Evolutionary conservation across 2,329 filamentous ascomycete genomes (phyloP), one percentile per base, ranked within the genome.

Genomic region (Madurella fahalii): DNA sequence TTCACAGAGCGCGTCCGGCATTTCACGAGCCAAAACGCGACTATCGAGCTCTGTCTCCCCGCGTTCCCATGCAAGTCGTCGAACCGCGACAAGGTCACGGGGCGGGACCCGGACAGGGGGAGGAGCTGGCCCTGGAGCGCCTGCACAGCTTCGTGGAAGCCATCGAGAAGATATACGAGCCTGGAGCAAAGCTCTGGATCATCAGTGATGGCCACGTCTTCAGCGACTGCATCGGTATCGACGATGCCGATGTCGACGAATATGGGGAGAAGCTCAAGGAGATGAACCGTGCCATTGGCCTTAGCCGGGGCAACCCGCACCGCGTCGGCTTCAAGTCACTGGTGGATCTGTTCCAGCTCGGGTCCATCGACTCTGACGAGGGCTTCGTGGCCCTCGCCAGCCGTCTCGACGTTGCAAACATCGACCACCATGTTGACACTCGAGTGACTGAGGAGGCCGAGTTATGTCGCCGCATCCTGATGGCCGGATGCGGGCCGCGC

Each of bases 201-300:
- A 57, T 60, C 54, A 60, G 58, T 44, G 58, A 60, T 31, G 58
- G 58, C 25, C 58, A 60, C 40, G 58, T 60, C 44, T 60, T 60
- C 32, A 60, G 58, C 39, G 58, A 60, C 49, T 58, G 53, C 41
- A 58, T 60, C 13, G 58, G 58, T 2, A 56, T 60, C 7, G 50
- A 60, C 40, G 58, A 60, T n/a, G 48, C 51, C 31, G 52, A 47
- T n/a, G 58, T 60, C 9, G 58, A 60, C 37, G 49, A 41, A 11
- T 60, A 60, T 16, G 56, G 56, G 13, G 42, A 46, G n/a, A 52
- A 54, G 46, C 53, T 60, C 17, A 58, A 53, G 51, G 42, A 43
- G 3, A 60, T 58, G 56, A 57, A 54, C 37, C 45, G 46, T 15
- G 46, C 31, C 25, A 42, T 60, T 5, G 58, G 53, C 1, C n/a